These are phyloP conservation scores for Phoma sp. DNA, from an alignment of 2,329 filamentous ascomycete genomes.

Conservation along the genomic window DNA sequence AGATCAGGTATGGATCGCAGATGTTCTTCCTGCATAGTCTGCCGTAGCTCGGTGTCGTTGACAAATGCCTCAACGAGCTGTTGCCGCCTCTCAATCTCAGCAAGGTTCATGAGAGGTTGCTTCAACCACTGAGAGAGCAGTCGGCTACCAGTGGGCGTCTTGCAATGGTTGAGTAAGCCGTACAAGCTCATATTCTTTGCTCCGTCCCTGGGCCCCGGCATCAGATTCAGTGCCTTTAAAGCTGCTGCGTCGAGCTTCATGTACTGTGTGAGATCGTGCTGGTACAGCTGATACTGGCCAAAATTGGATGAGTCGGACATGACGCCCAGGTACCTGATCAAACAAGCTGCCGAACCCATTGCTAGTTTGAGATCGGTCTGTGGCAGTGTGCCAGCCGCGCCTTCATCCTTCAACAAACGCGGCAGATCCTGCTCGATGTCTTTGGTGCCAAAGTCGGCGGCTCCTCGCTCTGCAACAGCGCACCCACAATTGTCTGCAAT, in stretches of 20 bases:
- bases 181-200: constrained; percentile 98
- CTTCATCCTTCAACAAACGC: constrained; percentile 85
- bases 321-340: constrained; percentile 93
- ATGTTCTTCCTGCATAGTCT: constrained; percentile 97
- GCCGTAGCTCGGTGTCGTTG: constrained; percentile 87
- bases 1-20: constrained; percentile 91
- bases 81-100: constrained; percentile 88
- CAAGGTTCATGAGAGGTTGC: constrained; percentile 90
- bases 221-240: constrained; percentile 90
- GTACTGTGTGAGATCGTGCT: constrained; percentile 94
- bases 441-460: constrained; percentile 79
- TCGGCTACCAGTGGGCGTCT: constrained; percentile 89
- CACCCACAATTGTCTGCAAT: constrained; percentile 94
- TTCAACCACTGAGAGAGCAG: constrained; percentile 96
- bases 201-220: constrained; percentile 93
- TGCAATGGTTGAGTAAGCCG: constrained; percentile 95
- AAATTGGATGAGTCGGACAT: constrained; percentile 94
- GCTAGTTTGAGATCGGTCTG: constrained; percentile 93
- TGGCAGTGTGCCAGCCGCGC: constrained; percentile 75
- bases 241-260: constrained; percentile 98
- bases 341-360: constrained; percentile 90
- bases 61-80: constrained; percentile 96
- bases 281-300: constrained; percentile 95
- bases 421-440: constrained; percentile 97
- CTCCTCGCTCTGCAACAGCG: constrained; percentile 80